Conservation (phyloP, 148 eudicot species). For the Dysphania ambrosioides region DNA sequence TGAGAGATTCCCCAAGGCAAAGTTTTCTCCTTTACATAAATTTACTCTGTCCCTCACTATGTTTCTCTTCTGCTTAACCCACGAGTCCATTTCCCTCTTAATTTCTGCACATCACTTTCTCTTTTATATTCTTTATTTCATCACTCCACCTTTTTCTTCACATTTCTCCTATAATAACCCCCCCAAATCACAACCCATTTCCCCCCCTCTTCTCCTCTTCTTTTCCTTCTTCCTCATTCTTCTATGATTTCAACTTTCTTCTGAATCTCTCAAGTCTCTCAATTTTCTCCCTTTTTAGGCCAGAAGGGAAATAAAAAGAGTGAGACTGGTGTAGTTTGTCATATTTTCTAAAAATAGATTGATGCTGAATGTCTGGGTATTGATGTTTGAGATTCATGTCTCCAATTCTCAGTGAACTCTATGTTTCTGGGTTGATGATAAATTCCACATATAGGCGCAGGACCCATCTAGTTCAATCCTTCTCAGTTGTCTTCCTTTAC, state of each 20-base stretch:
- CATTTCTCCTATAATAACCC: conserved; percentile 24
- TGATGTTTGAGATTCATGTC: conserved; percentile 88
- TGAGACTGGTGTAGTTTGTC: too few species aligned
- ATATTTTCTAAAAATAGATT: conserved; percentile 35
- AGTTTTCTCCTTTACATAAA: conserved; percentile 9
- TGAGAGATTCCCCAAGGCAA: conserved; percentile 13
- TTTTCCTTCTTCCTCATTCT: not conserved
- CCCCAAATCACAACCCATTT: conserved; percentile 7
- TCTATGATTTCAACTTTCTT: not conserved
- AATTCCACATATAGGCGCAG: conserved; percentile 81
- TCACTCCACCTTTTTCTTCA: too few species aligned
- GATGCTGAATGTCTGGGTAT: conserved; percentile 52
- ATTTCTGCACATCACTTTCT: too few species aligned
- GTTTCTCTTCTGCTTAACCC: too few species aligned
- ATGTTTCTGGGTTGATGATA: conserved; percentile 77
- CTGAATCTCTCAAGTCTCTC: too few species aligned
- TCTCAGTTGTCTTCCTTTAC: conserved; percentile 93
- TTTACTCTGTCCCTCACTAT: too few species aligned
- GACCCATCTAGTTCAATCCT: conserved; percentile 92
- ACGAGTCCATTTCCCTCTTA: too few species aligned
- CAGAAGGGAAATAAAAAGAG: too few species aligned
- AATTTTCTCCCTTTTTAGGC: too few species aligned
- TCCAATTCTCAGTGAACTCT: conserved; percentile 80
- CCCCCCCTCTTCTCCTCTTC: conserved; percentile 19
- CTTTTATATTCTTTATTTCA: conserved; percentile 15